phyloP scores from a whole-genome alignment of 208 protist genomes.

The Trypanosoma platydactyli region DNA sequence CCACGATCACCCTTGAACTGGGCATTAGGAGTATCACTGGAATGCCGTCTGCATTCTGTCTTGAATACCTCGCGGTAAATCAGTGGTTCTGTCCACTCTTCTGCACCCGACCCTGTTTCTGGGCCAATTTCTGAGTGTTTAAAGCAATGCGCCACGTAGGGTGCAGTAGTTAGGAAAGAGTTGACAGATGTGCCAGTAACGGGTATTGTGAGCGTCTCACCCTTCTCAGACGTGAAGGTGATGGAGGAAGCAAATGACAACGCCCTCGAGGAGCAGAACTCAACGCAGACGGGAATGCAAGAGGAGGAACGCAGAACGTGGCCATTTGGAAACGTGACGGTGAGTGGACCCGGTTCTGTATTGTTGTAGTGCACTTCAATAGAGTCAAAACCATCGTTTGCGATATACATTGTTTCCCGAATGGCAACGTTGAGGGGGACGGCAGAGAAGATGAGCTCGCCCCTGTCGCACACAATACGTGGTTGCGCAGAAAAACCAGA shows the following conservation, averaged over 20 bases:
- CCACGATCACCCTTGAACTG: neutral
- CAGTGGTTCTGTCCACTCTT: constrained; percentile 30
- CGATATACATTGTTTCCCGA: constrained; percentile 67
- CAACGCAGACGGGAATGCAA: constrained; percentile 57
- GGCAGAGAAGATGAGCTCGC: constrained; percentile 81
- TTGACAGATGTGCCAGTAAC: constrained; percentile 88
- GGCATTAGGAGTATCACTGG: neutral
- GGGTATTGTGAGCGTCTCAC: constrained; percentile 69
- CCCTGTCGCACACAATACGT: constrained; percentile 70
- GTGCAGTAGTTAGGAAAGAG: constrained; percentile 78
- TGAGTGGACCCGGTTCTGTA: constrained; percentile 52
- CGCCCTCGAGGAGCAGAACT: constrained; percentile 66
- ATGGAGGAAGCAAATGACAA: constrained; percentile 88
- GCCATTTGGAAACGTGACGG: constrained; percentile 81
- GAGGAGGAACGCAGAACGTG: constrained; percentile 25
- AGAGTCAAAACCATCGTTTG: constrained; percentile 93
- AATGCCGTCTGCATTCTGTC: constrained; percentile 4
- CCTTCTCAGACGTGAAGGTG: constrained; percentile 71
- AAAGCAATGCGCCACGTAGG: constrained; percentile 37
- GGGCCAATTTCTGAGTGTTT: constrained; percentile 28
- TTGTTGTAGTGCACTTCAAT: constrained; percentile 85
- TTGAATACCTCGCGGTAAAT: constrained; percentile 26
- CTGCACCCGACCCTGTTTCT: neutral
- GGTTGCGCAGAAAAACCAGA: constrained; percentile 73
- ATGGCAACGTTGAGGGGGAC: constrained; percentile 83